A percentile compares a stretch with the other conserved stretches of the same genome.
These are phyloP conservation scores for Imleria badia DNA, from an alignment of 768 basidiomycete species.

Conservation along the genomic window DNA sequence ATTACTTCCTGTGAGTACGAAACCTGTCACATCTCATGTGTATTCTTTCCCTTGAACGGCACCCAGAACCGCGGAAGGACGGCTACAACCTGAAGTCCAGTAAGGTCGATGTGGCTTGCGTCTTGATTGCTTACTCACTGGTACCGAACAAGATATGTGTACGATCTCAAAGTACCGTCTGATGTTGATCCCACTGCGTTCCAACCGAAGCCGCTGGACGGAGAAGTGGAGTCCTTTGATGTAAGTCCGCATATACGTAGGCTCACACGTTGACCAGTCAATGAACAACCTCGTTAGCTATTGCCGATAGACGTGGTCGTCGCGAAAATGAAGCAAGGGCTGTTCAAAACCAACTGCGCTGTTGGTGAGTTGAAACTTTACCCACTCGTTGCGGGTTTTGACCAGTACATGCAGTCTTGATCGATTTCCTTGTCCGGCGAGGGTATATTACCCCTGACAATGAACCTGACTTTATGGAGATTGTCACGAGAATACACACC, in stretches of 20 bases:
- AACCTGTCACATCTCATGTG: neutral
- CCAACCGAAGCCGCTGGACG: conserved; percentile 76
- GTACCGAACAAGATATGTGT: conserved; percentile 63
- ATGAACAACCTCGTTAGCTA: conserved; percentile 44
- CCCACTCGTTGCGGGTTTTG: neutral
- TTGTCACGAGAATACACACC: conserved; percentile 72
- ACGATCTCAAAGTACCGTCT: conserved; percentile 73
- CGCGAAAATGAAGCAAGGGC: conserved; percentile 57
- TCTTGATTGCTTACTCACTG: neutral
- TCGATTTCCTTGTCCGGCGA: conserved; percentile 88
- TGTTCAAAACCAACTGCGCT: conserved; percentile 95
- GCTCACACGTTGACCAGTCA: neutral
- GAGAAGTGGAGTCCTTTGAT: conserved; percentile 93
- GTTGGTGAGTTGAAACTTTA: conserved; percentile 49
- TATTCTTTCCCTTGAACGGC: neutral
- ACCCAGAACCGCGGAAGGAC: conserved; percentile 36
- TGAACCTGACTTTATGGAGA: conserved; percentile 80
- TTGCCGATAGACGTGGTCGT: conserved; percentile 63
- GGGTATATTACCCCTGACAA: conserved; percentile 86
- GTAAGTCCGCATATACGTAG: conserved; percentile 40
- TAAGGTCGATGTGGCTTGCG: conserved; percentile 33
- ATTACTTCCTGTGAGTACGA: conserved; percentile 65
- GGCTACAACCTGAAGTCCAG: conserved; percentile 88
- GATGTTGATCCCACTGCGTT: conserved; percentile 47
- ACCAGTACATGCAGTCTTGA: conserved; percentile 55